phyloP scores from a whole-genome alignment of 1,284 basidiomycete genomes.

The Ustilago shanxiensis region DNA sequence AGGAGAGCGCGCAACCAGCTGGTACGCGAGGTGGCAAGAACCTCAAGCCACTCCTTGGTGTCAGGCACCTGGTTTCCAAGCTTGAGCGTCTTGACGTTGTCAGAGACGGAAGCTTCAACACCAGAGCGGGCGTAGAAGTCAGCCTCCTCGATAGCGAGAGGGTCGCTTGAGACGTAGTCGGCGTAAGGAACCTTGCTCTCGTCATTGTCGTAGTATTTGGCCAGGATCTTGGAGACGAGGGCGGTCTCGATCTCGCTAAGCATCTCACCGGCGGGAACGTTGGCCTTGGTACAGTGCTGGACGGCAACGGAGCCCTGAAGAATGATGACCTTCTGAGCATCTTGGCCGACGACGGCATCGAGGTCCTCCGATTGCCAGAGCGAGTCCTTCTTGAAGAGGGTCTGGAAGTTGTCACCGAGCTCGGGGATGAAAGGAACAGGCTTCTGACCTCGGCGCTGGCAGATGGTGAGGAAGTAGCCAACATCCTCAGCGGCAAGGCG shows the following conservation, averaged over 20 bases:
- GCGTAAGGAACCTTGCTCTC: constrained; percentile 81
- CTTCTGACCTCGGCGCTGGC: constrained; percentile 95
- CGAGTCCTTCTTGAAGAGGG: constrained; percentile 81
- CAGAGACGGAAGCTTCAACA: constrained; percentile 75
- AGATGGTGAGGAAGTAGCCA: constrained; percentile 93
- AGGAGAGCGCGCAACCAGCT: constrained; percentile 90
- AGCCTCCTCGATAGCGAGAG: constrained; percentile 71
- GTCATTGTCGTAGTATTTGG: constrained; percentile 84
- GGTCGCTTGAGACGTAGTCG: constrained; percentile 83
- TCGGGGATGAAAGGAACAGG: constrained; percentile 99
- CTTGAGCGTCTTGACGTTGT: constrained; percentile 67
- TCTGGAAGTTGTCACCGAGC: constrained; percentile 86
- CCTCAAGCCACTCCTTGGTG: constrained; percentile 81
- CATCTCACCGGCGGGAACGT: constrained; percentile 92
- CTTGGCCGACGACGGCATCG: constrained; percentile 95
- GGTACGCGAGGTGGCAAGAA: constrained; percentile 82
- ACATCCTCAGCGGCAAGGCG: constrained; percentile 94
- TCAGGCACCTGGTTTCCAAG: constrained; percentile 49
- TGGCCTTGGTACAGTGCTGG: constrained; percentile 86
- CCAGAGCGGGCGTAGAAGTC: constrained; percentile 69
- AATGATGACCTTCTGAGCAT: constrained; percentile 94
- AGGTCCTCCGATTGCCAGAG: constrained; percentile 98
- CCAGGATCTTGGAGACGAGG: constrained; percentile 84
- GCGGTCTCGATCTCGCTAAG: constrained; percentile 86
- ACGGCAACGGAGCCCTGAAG: constrained; percentile 96